Conservation (phyloP, 495 filamentous ascomycete species). For the Acidiella bohemica region DNA sequence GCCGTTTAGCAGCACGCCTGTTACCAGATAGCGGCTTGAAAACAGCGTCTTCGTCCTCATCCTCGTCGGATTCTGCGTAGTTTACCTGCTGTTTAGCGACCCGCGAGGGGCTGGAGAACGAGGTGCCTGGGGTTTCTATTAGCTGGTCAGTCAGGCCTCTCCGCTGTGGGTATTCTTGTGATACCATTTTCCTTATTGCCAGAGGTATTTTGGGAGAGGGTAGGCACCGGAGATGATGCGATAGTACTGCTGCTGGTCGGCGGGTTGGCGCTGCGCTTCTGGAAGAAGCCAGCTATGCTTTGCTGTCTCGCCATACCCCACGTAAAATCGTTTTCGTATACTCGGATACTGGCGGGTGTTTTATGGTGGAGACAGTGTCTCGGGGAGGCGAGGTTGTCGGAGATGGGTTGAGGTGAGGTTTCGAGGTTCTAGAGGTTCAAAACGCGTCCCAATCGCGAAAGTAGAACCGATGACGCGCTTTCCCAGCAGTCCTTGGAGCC, state of each 20-base stretch:
- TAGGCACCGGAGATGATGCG: slow-evolving; percentile 41
- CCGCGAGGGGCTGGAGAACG: slow-evolving; percentile 44
- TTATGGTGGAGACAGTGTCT: slow-evolving; percentile 19
- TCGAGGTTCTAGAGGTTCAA: no score
- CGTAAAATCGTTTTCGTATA: no score
- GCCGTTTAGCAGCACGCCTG: slow-evolving; percentile 24
- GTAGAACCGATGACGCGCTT: no score
- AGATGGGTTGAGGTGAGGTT: no score
- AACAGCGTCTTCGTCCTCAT: slow-evolving; percentile 46
- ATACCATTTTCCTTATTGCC: slow-evolving; percentile 32
- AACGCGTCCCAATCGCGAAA: no score
- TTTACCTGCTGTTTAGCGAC: slow-evolving; percentile 45
- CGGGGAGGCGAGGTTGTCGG: slow-evolving; percentile 30
- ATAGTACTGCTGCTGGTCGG: slow-evolving; percentile 75
- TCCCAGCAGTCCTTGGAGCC: no score
- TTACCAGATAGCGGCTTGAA: slow-evolving; percentile 28
- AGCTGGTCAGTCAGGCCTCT: slow-evolving; percentile 21
- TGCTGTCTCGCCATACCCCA: no score
- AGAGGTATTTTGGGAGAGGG: slow-evolving; percentile 19
- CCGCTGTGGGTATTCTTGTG: no score
- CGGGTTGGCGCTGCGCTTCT: slow-evolving; percentile 25
- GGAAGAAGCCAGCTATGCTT: slow-evolving; percentile 73
- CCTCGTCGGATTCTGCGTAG: slow-evolving; percentile 53
- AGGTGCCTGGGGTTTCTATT: slow-evolving; percentile 26
- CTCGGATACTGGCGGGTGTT: no score